Percentiles rank a stretch among this genome's conserved stretches.
Conservation (phyloP, 2,329 filamentous ascomycete species). For the Metarhizium sp. region DNA sequence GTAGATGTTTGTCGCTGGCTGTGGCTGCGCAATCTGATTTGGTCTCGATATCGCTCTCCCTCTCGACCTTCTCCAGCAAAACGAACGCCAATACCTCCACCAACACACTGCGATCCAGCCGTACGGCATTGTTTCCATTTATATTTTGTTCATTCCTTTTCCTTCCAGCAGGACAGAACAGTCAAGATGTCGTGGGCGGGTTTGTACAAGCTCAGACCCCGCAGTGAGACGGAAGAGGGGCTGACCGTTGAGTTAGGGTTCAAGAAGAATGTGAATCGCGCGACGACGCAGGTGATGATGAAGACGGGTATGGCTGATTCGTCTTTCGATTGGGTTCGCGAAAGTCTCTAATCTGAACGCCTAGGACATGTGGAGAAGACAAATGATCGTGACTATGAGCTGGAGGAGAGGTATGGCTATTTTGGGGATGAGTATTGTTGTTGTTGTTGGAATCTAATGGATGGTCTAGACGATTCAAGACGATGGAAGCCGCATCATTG, state of each 20-base stretch:
- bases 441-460: conserved; percentile 11
- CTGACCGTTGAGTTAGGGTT: conserved; percentile 31
- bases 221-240: conserved; percentile 10
- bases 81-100: neutral
- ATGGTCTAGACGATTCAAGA: conserved; percentile 70
- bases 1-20: conserved; percentile 17
- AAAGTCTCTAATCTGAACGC: neutral
- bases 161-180: conserved; percentile 8
- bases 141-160: neutral
- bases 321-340: no score
- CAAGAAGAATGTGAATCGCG: conserved; percentile 94
- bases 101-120: neutral
- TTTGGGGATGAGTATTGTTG: neutral
- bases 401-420: conserved; percentile 69
- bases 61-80: neutral
- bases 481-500: conserved; percentile 90
- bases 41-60: neutral
- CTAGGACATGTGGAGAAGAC: conserved; percentile 93
- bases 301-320: conserved; percentile 62
- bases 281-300: conserved; percentile 99
- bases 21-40: conserved; percentile 22
- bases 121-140: neutral
- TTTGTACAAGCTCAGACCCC: conserved; percentile 21
- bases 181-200: conserved; percentile 62
- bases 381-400: conserved; percentile 96